Base-by-base conservation (phyloP, 345 rosid genomes). In the Eucalyptus sp. region DNA sequence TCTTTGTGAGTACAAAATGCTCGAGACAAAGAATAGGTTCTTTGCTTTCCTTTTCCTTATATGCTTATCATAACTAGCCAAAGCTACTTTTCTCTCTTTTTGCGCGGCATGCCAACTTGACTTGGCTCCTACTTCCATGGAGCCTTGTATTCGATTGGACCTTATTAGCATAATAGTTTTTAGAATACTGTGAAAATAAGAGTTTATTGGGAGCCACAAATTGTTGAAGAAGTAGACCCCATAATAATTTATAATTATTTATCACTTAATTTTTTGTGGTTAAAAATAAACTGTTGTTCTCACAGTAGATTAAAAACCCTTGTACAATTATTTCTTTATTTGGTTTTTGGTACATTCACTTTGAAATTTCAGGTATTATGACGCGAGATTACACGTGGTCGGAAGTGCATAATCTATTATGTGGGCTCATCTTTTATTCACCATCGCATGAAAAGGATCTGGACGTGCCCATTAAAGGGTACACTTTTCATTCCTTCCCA, bases 301-400 rank as follows among this genome's bases (percentile, higher is more conserved):
- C 4, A 52, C 2, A 3, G 7, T 7, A 52, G 0, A 18, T 52
- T 52, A 52, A 52, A 52, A 52, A 7, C 0, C 1, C 0, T 7
- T 2, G 2, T 52, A 7, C 1, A 52, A 18, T 3, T 18, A 52
- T 18, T 52, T 52, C 4, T 52, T 18, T 52, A 41, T 25, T 10
- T 13, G 27, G 48, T 37, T 18, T 18, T 18, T 18, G 13, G 18
- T 71, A 8, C 46, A 37, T 33, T 17, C 46, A 18, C 81, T 37
- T 37, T 76, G 15, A 37, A 37, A 37, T 71, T 71, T 33, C 46
- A 3, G 7, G 81, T 43, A 71, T 76, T 2, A 22, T 20, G 25
- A 3, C 3, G 83, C 25, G 83, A 76, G 12, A 76, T 37, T 76
- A 37, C 27, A 20, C 46, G 6, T 4, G 14, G 8, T 20, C 8